Conservation (phyloP, 202 grass and related monocot genomes). For the Brachypodium distachyon region DNA sequence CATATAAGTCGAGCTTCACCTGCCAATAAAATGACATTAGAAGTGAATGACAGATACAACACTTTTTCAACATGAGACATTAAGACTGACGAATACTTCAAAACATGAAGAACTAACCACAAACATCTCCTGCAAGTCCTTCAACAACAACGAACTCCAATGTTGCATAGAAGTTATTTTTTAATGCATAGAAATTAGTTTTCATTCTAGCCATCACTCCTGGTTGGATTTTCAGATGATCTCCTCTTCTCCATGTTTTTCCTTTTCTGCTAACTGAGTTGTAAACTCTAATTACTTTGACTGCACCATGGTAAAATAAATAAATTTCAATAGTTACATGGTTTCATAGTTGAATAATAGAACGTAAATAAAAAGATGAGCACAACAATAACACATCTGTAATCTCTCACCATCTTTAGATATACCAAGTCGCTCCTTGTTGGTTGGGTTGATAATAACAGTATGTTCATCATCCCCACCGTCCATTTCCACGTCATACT, state of each 20-base stretch:
- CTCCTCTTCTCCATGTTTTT: slow-evolving; percentile 32
- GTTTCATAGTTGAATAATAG: neutral
- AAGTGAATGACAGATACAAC: no score
- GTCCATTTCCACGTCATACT: slow-evolving; percentile 47
- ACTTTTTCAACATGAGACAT: no score
- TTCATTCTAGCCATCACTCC: slow-evolving; percentile 19
- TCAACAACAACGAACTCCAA: slow-evolving; percentile 45
- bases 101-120: slow-evolving; percentile 29
- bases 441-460: slow-evolving; percentile 29
- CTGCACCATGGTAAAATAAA: neutral
- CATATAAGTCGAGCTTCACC: slow-evolving; percentile 52
- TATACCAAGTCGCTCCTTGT: slow-evolving; percentile 43
- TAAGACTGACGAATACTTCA: neutral
- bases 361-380: neutral
- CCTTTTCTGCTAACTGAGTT: slow-evolving; percentile 35
- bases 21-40: slow-evolving; percentile 6
- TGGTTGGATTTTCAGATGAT: slow-evolving; percentile 33
- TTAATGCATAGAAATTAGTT: neutral
- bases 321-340: neutral
- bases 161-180: slow-evolving; percentile 32
- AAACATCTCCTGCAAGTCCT: slow-evolving; percentile 44
- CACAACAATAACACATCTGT: neutral
- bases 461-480: slow-evolving; percentile 26
- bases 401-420: slow-evolving; percentile 35
- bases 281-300: slow-evolving; percentile 37